phyloP scores from a whole-genome alignment of 179 eudicot species.

The Beta lomatogona region DNA sequence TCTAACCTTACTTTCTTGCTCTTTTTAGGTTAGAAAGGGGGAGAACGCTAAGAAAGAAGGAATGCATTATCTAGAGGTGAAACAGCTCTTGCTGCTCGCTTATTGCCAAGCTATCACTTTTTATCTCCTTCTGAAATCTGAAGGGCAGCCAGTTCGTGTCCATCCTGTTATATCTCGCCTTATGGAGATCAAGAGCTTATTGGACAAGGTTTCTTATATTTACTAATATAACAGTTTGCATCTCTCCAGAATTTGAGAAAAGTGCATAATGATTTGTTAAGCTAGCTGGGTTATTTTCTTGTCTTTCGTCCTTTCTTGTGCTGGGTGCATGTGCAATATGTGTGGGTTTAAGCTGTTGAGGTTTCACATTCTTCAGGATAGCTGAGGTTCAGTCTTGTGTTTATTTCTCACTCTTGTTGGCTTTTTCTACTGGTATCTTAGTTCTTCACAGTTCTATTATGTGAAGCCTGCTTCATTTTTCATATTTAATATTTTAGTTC shows the following conservation, averaged over 20 bases:
- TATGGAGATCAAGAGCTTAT: conserved; percentile 75
- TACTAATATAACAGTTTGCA: not conserved
- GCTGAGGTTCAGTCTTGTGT: not conserved
- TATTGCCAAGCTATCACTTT: conserved; percentile 92
- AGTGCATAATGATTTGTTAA: not conserved
- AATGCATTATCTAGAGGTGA: conserved; percentile 80
- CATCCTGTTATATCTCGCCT: conserved; percentile 95
- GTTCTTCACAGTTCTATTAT: not conserved
- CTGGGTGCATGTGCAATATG: conserved; percentile 1
- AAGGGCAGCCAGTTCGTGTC: conserved; percentile 85
- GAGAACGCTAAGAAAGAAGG: conserved; percentile 50
- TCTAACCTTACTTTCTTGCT: not conserved
- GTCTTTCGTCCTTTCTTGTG: not conserved
- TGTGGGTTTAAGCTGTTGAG: not conserved
- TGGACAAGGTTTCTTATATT: conserved; percentile 62
- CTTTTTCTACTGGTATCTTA: not conserved
- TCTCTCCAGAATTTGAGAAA: not conserved
- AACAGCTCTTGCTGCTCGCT: conserved; percentile 65
- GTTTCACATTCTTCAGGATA: not conserved
- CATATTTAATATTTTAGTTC: not conserved
- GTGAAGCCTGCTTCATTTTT: not conserved
- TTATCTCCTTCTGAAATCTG: conserved; percentile 95
- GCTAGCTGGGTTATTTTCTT: not conserved
- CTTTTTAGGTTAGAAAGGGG: conserved; percentile 50
- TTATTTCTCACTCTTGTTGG: not conserved